A percentile compares a stretch with the other conserved stretches of the same genome.
phyloP scores from a whole-genome alignment of 2,329 filamentous ascomycete species.

The Fusarium sp. region DNA sequence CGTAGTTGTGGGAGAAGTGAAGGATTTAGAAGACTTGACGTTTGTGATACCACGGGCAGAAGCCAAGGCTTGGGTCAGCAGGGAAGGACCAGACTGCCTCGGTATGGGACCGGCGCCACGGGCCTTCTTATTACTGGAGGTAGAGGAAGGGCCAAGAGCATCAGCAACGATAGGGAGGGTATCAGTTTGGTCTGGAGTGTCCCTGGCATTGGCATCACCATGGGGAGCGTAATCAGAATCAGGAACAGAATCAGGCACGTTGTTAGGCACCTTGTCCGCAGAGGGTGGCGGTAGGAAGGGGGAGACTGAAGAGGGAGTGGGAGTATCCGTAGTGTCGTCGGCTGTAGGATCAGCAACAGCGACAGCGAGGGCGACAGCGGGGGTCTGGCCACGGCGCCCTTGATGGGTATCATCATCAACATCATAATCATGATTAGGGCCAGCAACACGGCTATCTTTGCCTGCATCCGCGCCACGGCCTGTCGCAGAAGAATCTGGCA shows the following conservation, averaged over 20 bases:
- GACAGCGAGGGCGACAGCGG: constrained; percentile 30
- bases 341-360: constrained; percentile 37
- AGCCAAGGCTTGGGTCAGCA: constrained; percentile 69
- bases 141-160: constrained; percentile 21
- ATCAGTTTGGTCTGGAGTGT: constrained; percentile 26
- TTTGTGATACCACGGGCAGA: constrained; percentile 66
- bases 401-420: constrained; percentile 42
- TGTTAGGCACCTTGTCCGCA: constrained; percentile 42
- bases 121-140: constrained; percentile 59
- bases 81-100: constrained; percentile 64
- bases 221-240: constrained; percentile 41
- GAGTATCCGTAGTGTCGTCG: constrained; percentile 38
- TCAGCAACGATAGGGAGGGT: constrained; percentile 22
- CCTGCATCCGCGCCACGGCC: constrained; percentile 17
- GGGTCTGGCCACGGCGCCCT: constrained; percentile 28
- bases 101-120: constrained; percentile 55
- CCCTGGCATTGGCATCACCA: constrained; percentile 46
- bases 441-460: constrained; percentile 29
- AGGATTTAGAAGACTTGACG: constrained; percentile 31
- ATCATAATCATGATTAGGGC: constrained; percentile 44
- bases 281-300: constrained; percentile 41
- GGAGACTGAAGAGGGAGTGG: constrained; percentile 42
- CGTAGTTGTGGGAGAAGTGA: constrained; percentile 18
- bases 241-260: constrained; percentile 47
- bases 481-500: constrained; percentile 39